Evolutionary conservation across 1,139 yeast genomes (phyloP), one percentile per base, ranked within the genome.

Genomic region (Kluyveromyces sp.): DNA sequence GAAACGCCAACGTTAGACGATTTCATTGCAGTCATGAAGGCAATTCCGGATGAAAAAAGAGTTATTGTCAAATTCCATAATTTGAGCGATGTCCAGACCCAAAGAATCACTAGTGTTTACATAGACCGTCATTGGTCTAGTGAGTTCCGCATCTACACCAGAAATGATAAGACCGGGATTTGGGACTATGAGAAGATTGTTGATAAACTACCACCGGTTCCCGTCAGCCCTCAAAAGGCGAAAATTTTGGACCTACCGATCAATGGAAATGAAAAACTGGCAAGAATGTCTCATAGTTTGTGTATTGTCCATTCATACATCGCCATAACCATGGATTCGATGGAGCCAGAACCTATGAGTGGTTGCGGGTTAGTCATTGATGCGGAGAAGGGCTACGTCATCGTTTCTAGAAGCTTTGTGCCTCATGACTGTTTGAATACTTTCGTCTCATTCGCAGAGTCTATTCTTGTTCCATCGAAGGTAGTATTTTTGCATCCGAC

Each of bases 381-480:
- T 63, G 82, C 95, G 6, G 75, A 69, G 41, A 75, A 77, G 50
- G 97, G 96, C 1, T 81, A 78, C 50, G 88, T 86, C 3, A 67
- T 88, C 39, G 88, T 84, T 2, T 83, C 95, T 1, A 72, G 96
- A 51, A 73, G 80, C 48, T 73, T 77, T 46, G 86, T 88, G 15
- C 95, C 96, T 3, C 94, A 87, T 64, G 95, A 85, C 55, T 72
- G 89, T 63, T 73, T 87, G 54, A 95, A 88, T 61, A 73, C 87
- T 18, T 73, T 78, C 42, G 73, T 89, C 22, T 79, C 89, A 2
- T 78, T 89, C 59, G 95, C 96, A 3, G 96, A 88, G 52, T 82
- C 95, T 1, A 77, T 86, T 17, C 80, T 83, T 52, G 75, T 88
- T 17, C 88, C 94, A 0, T 96, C 83, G 0, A 72, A 78, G 49